Conservation (phyloP, 352 stramenopile species). For the Phytophthora ohioensis region DNA sequence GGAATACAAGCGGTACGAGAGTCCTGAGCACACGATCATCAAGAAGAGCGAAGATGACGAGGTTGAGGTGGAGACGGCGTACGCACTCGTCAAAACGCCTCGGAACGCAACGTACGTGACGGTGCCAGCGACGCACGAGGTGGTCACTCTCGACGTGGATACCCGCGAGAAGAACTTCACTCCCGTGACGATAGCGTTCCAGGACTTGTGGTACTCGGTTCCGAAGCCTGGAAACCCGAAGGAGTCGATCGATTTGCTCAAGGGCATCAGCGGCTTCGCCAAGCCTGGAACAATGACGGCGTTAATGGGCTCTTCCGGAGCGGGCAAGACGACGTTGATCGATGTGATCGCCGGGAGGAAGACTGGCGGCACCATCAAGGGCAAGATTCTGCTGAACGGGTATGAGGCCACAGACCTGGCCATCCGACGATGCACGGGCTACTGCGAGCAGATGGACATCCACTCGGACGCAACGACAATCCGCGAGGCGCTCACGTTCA, state of each 20-base stretch:
- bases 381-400: conserved; percentile 61
- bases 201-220: conserved; percentile 55
- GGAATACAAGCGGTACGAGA: conserved; percentile 44
- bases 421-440: conserved; percentile 51
- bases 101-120: too few relatives aligned
- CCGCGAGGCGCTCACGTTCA: conserved; percentile 89
- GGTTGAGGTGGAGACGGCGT: neutral
- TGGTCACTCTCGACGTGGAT: conserved; percentile 26
- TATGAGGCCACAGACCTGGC: conserved; percentile 45
- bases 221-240: conserved; percentile 42
- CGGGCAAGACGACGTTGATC: conserved; percentile 90
- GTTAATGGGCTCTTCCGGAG: conserved; percentile 84
- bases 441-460: conserved; percentile 87
- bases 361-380: conserved; percentile 62
- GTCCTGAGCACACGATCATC: conserved; percentile 38
- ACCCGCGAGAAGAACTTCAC: conserved; percentile 38
- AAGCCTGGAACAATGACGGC: conserved; percentile 78
- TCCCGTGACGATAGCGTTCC: conserved; percentile 46
- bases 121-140: neutral
- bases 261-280: conserved; percentile 52
- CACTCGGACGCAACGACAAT: conserved; percentile 86
- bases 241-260: conserved; percentile 71
- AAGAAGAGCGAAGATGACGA: conserved; percentile 26
- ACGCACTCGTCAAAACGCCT: conserved; percentile 27
- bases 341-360: conserved; percentile 91